Percentiles rank a stretch among this genome's conserved stretches.
Conservation (phyloP, 2,329 filamentous ascomycete species). For the Cryphonectria naterciae region DNA sequence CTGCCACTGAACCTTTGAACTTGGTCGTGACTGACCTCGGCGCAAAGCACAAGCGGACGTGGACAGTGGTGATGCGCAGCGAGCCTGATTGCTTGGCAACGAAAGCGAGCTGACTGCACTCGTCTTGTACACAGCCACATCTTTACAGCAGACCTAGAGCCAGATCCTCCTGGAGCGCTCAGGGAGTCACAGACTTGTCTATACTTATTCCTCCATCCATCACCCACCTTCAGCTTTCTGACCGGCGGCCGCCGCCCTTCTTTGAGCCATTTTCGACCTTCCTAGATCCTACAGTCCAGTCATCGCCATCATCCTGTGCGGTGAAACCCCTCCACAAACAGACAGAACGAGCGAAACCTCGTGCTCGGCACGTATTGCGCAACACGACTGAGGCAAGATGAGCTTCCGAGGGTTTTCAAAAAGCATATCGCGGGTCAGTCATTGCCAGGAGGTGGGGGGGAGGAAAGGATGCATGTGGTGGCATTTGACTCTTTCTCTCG, state of each 20-base stretch:
- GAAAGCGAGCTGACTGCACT: slow-evolving; percentile 20
- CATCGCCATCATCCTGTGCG: neutral
- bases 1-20: neutral
- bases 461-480: neutral
- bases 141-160: neutral
- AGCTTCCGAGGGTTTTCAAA: slow-evolving; percentile 97
- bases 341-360: slow-evolving; percentile 6
- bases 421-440: slow-evolving; percentile 77
- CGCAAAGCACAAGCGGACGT: neutral
- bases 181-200: slow-evolving; percentile 2
- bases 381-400: slow-evolving; percentile 58
- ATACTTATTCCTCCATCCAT: neutral
- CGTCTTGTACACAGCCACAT: slow-evolving; percentile 26
- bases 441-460: neutral
- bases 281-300: neutral
- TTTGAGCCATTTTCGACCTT: neutral
- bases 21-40: neutral
- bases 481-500: slow-evolving; percentile 13
- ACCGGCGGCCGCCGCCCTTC: neutral
- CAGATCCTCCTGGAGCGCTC: neutral
- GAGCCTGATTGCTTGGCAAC: slow-evolving; percentile 14
- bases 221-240: neutral
- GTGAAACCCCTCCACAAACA: neutral
- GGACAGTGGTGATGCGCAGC: slow-evolving; percentile 21
- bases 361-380: slow-evolving; percentile 6